Evolutionary conservation across 2,329 filamentous ascomycete species (phyloP).

Genomic region (Aspergillus brunneoviolaceus): DNA sequence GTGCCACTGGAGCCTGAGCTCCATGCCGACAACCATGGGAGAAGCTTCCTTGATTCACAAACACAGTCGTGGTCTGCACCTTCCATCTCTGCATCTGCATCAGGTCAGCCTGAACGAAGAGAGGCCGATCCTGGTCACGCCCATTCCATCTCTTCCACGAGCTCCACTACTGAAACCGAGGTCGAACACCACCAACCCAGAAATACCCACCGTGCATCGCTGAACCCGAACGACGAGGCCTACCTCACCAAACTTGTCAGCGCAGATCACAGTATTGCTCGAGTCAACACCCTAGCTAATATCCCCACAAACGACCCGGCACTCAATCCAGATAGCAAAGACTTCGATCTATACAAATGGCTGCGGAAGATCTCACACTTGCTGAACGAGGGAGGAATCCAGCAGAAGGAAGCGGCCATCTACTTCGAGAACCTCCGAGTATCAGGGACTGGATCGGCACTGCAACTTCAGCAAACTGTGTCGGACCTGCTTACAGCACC

Average conservation of each 20-base stretch:
- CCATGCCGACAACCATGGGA: background rate
- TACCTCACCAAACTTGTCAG: background rate
- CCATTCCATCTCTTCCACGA: background rate
- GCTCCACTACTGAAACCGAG: background rate
- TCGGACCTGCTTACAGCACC: background rate
- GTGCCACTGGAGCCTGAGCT: background rate
- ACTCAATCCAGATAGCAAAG: background rate
- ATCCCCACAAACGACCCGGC: background rate
- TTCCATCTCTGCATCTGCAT: background rate
- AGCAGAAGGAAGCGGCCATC: background rate
- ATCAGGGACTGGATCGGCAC: background rate
- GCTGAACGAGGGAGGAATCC: background rate
- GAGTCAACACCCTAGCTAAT: background rate
- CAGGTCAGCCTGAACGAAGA: background rate
- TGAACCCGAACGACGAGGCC: background rate
- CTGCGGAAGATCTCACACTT: background rate
- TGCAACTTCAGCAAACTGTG: background rate
- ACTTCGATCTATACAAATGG: conserved; percentile 2
- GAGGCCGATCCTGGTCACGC: background rate
- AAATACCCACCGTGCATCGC: background rate
- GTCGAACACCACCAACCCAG: background rate
- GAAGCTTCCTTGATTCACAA: background rate
- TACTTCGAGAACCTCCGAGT: background rate
- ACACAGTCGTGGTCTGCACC: background rate
- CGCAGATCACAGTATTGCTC: background rate